Evolutionary conservation across 805 yeast species (phyloP), one percentile per base, ranked within the genome.

Genomic region (Hanseniaspora hatyaiensis): DNA sequence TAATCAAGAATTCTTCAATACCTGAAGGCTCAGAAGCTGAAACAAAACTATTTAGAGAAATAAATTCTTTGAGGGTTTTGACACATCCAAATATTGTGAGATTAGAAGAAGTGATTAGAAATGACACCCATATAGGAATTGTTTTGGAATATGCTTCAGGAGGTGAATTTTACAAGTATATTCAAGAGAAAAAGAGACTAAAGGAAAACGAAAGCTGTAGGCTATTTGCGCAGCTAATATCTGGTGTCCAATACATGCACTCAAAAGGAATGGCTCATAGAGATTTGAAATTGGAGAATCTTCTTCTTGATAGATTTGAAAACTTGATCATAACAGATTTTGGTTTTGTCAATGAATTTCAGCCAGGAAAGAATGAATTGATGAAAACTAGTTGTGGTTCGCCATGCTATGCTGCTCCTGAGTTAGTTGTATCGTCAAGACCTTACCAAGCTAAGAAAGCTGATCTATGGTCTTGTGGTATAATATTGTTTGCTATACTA

Each of bases 361-460:
- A 58, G 40, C 64, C 65, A 30, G 52, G 52, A 3, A 72, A 71
- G 18, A 73, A 72, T 54, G 95, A 86, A 61, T 67, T 85, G 38
- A 92, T 89, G 97, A 80, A 79, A 60, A 89, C 97, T 1, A 77
- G 88, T 31, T 89, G 98, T 63, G 98, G 98, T 1, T 85, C 95
- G 2, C 98, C 98, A 1, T 89, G 98, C 63, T 89, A 89, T 64
- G 98, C 98, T 0, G 98, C 98, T 1, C 98, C 98, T 0, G 98
- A 92, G 61, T 67, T 92, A 50, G 98, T 92, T 3, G 80, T 87
- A 26, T 81, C 89, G 11, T 84, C 79, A 53, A 74, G 78, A 47
- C 87, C 94, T 13, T 92, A 92, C 61, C 86, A 83, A 55, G 96
- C 95, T 19, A 75, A 86, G 52, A 87, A 86, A 64, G 96, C 86